These are phyloP conservation scores for Cyclanthera cordifolia DNA, from an alignment of 306 rosid genomes.

Conservation along the genomic window DNA sequence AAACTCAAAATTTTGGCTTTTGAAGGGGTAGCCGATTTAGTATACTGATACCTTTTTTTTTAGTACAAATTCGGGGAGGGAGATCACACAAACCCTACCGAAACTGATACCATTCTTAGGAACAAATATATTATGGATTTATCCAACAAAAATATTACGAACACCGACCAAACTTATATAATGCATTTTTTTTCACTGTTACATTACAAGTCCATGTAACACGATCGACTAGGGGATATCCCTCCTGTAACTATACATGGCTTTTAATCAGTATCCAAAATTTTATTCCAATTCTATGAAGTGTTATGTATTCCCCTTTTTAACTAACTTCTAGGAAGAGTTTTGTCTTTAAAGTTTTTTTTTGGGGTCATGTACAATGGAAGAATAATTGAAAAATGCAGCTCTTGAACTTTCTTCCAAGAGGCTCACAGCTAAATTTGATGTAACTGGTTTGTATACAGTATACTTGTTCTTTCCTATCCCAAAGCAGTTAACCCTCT, in stretches of 20 bases:
- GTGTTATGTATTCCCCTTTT: not conserved
- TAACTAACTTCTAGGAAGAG: not conserved
- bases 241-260: not conserved
- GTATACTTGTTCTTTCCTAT: not conserved
- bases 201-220: not conserved
- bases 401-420: slow-evolving; percentile 43
- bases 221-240: not conserved
- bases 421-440: slow-evolving; percentile 36
- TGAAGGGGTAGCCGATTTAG: not conserved
- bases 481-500: not conserved
- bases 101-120: not conserved
- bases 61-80: no score
- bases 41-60: no score
- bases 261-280: not conserved
- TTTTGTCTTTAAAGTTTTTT: no score
- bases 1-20: not conserved
- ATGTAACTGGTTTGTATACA: slow-evolving; percentile 14
- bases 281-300: not conserved
- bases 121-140: not conserved
- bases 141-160: not conserved
- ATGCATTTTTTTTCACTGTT: not conserved
- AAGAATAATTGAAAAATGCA: slow-evolving; percentile 42
- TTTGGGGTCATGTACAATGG: not conserved
- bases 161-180: not conserved
- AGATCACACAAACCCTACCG: no score